Percentiles rank a stretch among this genome's conserved stretches.
These are phyloP conservation scores for Dictyostelium citrinum DNA, from an alignment of 78 protist species.

Conservation along the genomic window DNA sequence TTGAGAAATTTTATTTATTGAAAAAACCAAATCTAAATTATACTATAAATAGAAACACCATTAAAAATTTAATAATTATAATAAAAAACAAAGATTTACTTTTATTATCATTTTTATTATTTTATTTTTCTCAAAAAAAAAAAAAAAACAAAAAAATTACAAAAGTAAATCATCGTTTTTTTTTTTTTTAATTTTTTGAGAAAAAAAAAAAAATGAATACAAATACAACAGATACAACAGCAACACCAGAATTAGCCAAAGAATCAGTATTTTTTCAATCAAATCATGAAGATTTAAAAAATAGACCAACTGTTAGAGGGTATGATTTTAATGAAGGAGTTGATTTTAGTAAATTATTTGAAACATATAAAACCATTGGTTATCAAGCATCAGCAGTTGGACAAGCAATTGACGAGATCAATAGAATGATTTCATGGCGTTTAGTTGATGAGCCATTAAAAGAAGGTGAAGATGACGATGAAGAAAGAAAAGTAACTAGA, in stretches of 20 bases:
- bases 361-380: slow-evolving; percentile 86
- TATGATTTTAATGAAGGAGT: slow-evolving; percentile 62
- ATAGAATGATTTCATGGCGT: slow-evolving; percentile 89
- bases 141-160: neutral
- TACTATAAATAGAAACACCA: neutral
- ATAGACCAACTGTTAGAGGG: slow-evolving; percentile 8
- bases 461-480: slow-evolving; percentile 71
- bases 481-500: slow-evolving; percentile 15
- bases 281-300: neutral
- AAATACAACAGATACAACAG: neutral
- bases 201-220: neutral
- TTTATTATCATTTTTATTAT: too few relatives aligned
- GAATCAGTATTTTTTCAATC: slow-evolving; percentile 42
- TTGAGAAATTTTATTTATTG: too few relatives aligned
- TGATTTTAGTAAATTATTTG: slow-evolving; percentile 77
- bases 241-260: slow-evolving; percentile 17
- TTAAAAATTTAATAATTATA: too few relatives aligned
- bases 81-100: too few relatives aligned
- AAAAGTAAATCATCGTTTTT: neutral
- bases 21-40: neutral
- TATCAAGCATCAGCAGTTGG: slow-evolving; percentile 96
- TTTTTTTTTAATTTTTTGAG: neutral
- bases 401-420: slow-evolving; percentile 91
- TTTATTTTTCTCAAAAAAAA: neutral
- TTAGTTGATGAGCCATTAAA: slow-evolving; percentile 76